Evolutionary conservation across 1,139 yeast genomes (phyloP).

Genomic region (Saccharomycopsis crataegensis): DNA sequence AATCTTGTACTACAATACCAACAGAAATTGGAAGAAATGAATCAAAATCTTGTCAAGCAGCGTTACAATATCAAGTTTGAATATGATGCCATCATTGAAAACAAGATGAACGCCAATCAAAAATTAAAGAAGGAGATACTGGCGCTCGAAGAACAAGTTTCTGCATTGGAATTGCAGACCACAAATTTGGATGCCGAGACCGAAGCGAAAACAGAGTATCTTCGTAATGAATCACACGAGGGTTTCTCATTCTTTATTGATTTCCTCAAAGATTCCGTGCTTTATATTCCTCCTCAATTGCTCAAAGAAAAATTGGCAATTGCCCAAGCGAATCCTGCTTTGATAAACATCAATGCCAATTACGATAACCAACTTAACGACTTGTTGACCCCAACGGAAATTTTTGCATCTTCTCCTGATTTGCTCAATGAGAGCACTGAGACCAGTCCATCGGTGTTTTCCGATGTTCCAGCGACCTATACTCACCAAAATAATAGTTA

Average conservation of each 20-base stretch:
- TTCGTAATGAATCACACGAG: conserved; percentile 1
- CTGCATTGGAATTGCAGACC: neutral
- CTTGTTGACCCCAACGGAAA: conserved; percentile 3
- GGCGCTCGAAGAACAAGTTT: neutral
- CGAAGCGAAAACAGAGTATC: neutral
- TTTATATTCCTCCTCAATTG: conserved; percentile 11
- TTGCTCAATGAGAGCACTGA: conserved; percentile 6
- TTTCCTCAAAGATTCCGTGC: conserved; percentile 9
- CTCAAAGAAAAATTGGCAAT: conserved; percentile 13
- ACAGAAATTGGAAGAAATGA: conserved; percentile 5
- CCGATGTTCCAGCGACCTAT: conserved; percentile 13
- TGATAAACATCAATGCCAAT: conserved; percentile 4
- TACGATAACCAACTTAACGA: conserved; percentile 5
- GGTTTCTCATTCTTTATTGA: conserved; percentile 10
- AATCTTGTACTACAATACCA: neutral
- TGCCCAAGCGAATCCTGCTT: conserved; percentile 3
- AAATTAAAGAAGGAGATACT: neutral
- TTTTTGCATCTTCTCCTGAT: conserved; percentile 9
- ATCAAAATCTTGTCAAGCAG: conserved; percentile 11
- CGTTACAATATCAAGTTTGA: conserved; percentile 16
- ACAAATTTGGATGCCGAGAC: neutral
- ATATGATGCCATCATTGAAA: conserved; percentile 19
- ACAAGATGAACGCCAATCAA: conserved; percentile 13
- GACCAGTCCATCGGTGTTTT: conserved; percentile 13
- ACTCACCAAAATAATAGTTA: conserved; percentile 17